These are phyloP conservation scores for Trypanosomatidae sp. DNA, from an alignment of 208 protist species.

Conservation along the genomic window DNA sequence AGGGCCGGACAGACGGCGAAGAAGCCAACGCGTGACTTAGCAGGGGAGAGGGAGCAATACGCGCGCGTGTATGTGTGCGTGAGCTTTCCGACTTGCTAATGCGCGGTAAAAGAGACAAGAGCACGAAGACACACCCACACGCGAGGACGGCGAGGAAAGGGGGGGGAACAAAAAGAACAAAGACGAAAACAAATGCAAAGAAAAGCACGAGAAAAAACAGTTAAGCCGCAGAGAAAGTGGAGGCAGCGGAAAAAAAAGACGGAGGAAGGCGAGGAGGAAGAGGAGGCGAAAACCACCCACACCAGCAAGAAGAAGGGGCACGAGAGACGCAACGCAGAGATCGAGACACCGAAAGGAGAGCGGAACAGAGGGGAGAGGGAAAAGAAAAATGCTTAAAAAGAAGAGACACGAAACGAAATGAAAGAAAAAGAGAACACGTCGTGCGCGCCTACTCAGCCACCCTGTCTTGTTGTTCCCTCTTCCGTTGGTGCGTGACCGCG, in stretches of 20 bases:
- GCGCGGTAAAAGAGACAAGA: no score
- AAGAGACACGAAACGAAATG: not conserved
- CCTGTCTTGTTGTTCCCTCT: no score
- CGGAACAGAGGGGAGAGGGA: not conserved
- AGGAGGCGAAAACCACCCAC: not conserved
- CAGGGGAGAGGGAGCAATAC: not conserved
- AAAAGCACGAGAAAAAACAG: not conserved
- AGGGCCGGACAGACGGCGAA: not conserved
- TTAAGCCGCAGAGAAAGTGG: not conserved
- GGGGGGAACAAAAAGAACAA: not conserved
- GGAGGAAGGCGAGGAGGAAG: not conserved
- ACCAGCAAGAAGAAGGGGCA: no score
- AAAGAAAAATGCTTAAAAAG: not conserved
- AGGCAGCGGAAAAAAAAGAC: not conserved
- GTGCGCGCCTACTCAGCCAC: not conserved
- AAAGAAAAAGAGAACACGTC: slow-evolving; percentile 11
- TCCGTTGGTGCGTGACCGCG: not conserved
- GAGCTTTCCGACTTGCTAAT: not conserved
- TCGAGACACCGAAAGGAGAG: not conserved
- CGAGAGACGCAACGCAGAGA: no score
- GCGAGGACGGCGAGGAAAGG: not conserved
- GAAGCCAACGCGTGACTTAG: not conserved
- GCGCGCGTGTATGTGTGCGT: not conserved
- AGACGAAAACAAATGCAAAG: not conserved
- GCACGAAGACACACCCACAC: not conserved